Evolutionary conservation across 306 rosid species (phyloP).

Genomic region (Prinsepia uniflora): DNA sequence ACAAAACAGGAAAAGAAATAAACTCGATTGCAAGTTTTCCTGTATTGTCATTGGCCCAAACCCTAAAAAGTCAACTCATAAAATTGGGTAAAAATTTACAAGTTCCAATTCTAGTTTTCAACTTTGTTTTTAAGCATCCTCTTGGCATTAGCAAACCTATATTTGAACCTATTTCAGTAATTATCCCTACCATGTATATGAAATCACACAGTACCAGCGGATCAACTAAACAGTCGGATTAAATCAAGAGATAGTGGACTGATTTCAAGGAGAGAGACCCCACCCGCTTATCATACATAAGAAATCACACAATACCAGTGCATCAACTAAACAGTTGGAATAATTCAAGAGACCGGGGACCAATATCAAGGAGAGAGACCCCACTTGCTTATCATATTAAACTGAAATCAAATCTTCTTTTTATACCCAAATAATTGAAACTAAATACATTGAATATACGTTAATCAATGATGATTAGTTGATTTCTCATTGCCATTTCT

Average conservation of each 20-base stretch:
- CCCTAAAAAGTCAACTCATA: slow-evolving; percentile 15
- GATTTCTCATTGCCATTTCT: background rate
- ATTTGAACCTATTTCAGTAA: background rate
- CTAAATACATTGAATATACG: background rate
- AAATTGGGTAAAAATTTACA: slow-evolving; percentile 10
- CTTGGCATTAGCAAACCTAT: background rate
- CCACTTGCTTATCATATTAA: background rate
- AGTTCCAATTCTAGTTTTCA: background rate
- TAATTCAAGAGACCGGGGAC: background rate
- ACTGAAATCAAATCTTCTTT: background rate
- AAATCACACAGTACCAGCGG: background rate
- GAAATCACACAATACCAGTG: background rate
- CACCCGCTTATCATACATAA: background rate
- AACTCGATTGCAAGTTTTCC: background rate
- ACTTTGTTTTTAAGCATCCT: background rate
- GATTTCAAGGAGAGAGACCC: background rate
- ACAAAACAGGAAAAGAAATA: slow-evolving; percentile 10
- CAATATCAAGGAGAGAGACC: background rate
- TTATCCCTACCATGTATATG: background rate
- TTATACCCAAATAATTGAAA: background rate
- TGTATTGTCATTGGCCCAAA: slow-evolving; percentile 23
- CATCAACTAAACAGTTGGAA: background rate
- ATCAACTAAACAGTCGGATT: background rate
- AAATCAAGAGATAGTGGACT: slow-evolving; percentile 1
- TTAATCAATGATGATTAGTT: background rate